Base-by-base conservation (phyloP, 257 asterid genomes). In the Fraxinus americana region DNA sequence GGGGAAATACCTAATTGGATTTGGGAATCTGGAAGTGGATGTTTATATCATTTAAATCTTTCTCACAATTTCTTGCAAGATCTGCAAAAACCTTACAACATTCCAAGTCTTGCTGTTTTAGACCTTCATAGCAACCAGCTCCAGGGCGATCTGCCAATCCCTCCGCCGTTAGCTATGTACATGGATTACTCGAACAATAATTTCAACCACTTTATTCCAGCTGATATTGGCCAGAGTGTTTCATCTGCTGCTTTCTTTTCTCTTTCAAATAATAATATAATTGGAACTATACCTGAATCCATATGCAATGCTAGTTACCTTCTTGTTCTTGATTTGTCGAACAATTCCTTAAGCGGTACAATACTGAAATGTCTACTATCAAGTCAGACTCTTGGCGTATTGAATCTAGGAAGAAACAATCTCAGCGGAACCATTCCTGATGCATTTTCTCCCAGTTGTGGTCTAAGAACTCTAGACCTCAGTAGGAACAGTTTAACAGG, bases 261-360 rank as follows among this genome's bases (percentile, higher is more conserved):
- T 32, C 67, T 85, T 27, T 84, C 92, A 82, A 83, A 74, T 48
- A 88, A 86, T 52, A 29, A 32, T 38, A 45, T 86, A 12, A 70
- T 32, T 3, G 92, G 90, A 66, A 13, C 65, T 48, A 77, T 88
- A 57, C 89, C 92, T 6, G 9, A 17, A 25, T 88, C 89, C 29
- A 81, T 88, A n/a, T 86, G 90, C 81, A 59, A 65, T 32, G 76
- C 85, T 35, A 61, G 17, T 17, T 29, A 73, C 57, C 86, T 86
- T 75, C 86, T 75, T 81, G 89, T 88, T 73, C 90, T 88, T 23
- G 90, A 88, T 30, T 39, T 88, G 70, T 88, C 92, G 0, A 36
- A 16, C 38, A 88, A 86, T 65, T 36, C 52, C 30, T 23, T 88
- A 69, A 74, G n/a, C 63, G 92, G 90, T 16, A 78, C 8, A 23